A percentile compares a stretch with the other conserved stretches of the same genome.
Conservation (phyloP, 2,329 filamentous ascomycete genomes). For the Zymoseptoria pseudotritici region DNA sequence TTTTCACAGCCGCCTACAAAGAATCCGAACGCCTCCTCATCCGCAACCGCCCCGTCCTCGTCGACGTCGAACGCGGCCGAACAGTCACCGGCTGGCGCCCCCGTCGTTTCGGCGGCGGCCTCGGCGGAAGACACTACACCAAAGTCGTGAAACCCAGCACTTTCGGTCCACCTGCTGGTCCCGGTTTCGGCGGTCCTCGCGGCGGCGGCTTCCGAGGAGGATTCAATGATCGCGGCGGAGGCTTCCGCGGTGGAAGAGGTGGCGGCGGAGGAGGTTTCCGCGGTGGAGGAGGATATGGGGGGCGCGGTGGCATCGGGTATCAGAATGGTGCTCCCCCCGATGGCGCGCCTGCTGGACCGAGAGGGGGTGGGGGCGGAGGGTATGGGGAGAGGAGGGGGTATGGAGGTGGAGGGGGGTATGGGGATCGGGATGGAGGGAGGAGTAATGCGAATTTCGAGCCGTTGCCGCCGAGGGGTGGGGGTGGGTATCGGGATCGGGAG, state of each 20-base stretch:
- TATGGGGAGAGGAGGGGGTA: slow-evolving; percentile 29
- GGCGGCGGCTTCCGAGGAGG: slow-evolving; percentile 49
- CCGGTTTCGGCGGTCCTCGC: slow-evolving; percentile 38
- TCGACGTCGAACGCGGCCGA: slow-evolving; percentile 92
- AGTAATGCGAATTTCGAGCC: slow-evolving; percentile 81
- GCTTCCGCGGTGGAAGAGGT: slow-evolving; percentile 47
- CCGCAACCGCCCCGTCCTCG: slow-evolving; percentile 82
- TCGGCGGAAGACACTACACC: slow-evolving; percentile 89
- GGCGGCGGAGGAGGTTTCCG: slow-evolving; percentile 41
- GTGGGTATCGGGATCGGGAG: slow-evolving; percentile 35
- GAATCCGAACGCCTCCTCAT: slow-evolving; percentile 82
- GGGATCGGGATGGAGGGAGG: slow-evolving; percentile 41
- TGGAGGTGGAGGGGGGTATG: slow-evolving; percentile 29
- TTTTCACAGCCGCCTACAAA: slow-evolving; percentile 75
- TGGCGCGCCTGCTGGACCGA: slow-evolving; percentile 43
- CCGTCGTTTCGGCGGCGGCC: slow-evolving; percentile 79
- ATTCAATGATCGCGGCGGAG: slow-evolving; percentile 41
- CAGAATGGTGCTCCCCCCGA: slow-evolving; percentile 34
- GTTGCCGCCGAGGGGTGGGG: slow-evolving; percentile 58
- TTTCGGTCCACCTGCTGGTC: slow-evolving; percentile 47
- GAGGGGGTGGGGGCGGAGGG: slow-evolving; percentile 29
- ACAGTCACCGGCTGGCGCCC: slow-evolving; percentile 93
- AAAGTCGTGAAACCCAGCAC: slow-evolving; percentile 61
- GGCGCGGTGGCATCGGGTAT: slow-evolving; percentile 33
- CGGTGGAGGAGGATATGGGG: slow-evolving; percentile 27